These are phyloP conservation scores for Pleurotus tuoliensis DNA, from an alignment of 768 basidiomycete genomes.

Conservation along the genomic window DNA sequence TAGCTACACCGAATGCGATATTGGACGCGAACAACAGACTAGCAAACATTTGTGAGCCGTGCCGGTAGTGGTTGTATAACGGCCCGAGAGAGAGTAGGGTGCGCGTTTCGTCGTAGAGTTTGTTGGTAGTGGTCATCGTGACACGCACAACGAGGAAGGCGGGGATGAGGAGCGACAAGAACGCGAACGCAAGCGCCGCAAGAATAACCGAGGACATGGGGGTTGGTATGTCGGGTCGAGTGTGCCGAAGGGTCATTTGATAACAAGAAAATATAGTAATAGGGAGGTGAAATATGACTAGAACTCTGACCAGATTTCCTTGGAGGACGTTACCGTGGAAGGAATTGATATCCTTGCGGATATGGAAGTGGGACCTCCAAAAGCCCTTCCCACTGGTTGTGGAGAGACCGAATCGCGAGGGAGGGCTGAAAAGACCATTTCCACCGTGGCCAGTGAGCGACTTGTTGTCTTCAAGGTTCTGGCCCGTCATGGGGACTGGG, in stretches of 20 bases:
- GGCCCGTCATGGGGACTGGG: slow-evolving; percentile 9
- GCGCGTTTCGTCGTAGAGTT: slow-evolving; percentile 92
- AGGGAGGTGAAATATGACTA: slow-evolving; percentile 92
- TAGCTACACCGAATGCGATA: slow-evolving; percentile 74
- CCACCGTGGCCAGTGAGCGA: slow-evolving; percentile 38
- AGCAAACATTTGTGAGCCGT: slow-evolving; percentile 87
- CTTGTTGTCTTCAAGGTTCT: slow-evolving; percentile 42
- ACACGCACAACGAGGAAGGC: slow-evolving; percentile 74
- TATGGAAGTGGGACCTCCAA: slow-evolving; percentile 32
- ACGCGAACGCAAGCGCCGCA: slow-evolving; percentile 74
- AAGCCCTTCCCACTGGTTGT: slow-evolving; percentile 33
- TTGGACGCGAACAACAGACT: slow-evolving; percentile 78
- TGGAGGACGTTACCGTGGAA: slow-evolving; percentile 80
- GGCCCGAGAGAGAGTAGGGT: slow-evolving; percentile 89
- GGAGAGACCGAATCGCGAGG: slow-evolving; percentile 32
- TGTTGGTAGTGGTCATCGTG: slow-evolving; percentile 75
- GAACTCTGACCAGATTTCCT: slow-evolving; percentile 88
- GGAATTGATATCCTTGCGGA: slow-evolving; percentile 62
- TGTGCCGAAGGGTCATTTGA: slow-evolving; percentile 63
- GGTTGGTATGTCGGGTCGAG: slow-evolving; percentile 37
- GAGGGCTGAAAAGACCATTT: slow-evolving; percentile 27
- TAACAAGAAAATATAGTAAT: slow-evolving; percentile 90
- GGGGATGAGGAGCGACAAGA: slow-evolving; percentile 79
- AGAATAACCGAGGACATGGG: slow-evolving; percentile 58
- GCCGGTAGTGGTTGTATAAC: slow-evolving; percentile 91